phyloP scores from a whole-genome alignment of 2,329 filamentous ascomycete genomes.

The Pyrenochaeta sp. region DNA sequence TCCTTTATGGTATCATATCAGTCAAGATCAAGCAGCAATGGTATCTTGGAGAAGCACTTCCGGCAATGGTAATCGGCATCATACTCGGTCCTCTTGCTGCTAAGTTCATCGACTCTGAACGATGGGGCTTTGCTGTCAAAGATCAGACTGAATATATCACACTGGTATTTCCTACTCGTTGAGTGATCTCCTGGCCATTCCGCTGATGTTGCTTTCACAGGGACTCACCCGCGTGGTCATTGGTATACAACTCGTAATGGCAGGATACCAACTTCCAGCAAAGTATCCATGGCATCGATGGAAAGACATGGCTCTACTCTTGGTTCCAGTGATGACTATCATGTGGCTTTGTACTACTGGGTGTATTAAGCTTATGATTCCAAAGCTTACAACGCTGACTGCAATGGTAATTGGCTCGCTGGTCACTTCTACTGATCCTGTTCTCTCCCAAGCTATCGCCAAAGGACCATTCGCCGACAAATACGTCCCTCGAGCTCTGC shows the following conservation, averaged over 20 bases:
- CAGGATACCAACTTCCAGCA: slow-evolving; percentile 68
- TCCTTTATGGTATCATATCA: slow-evolving; percentile 61
- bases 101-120: slow-evolving; percentile 59
- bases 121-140: slow-evolving; percentile 47
- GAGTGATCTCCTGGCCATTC: neutral
- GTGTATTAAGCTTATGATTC: slow-evolving; percentile 64
- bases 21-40: slow-evolving; percentile 63
- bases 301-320: slow-evolving; percentile 63
- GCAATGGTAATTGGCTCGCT: slow-evolving; percentile 68
- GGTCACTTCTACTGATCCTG: slow-evolving; percentile 69
- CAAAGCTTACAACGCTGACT: slow-evolving; percentile 59
- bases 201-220: slow-evolving; percentile 19
- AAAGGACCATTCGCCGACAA: slow-evolving; percentile 71
- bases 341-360: slow-evolving; percentile 68
- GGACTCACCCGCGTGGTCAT: slow-evolving; percentile 68
- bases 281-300: slow-evolving; percentile 61
- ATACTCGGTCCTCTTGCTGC: slow-evolving; percentile 64
- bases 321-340: slow-evolving; percentile 68
- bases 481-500: slow-evolving; percentile 64
- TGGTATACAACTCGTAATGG: slow-evolving; percentile 69
- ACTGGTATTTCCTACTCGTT: slow-evolving; percentile 41
- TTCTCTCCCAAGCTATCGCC: slow-evolving; percentile 69
- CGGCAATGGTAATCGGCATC: slow-evolving; percentile 62
- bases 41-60: slow-evolving; percentile 63
- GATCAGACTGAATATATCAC: slow-evolving; percentile 52